Percentiles rank a stretch among this genome's conserved stretches.
These are phyloP conservation scores for Macrocybe gigantea DNA, from an alignment of 768 basidiomycete genomes.

Conservation along the genomic window DNA sequence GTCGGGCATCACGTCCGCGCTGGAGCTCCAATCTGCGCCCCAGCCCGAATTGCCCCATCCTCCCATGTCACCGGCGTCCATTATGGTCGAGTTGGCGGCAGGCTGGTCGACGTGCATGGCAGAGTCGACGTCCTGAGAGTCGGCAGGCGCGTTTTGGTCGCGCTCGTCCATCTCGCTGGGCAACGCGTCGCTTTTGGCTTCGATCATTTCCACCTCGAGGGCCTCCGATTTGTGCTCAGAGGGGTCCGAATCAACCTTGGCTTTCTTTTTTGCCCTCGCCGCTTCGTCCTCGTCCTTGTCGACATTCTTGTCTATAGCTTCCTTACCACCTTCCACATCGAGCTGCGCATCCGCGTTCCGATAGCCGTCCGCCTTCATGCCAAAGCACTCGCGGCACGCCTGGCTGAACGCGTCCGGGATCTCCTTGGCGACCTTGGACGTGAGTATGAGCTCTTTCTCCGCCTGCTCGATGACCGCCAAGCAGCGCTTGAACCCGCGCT, in stretches of 20 bases:
- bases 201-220: conserved; percentile 23
- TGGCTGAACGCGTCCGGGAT: conserved; percentile 46
- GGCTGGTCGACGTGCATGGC: conserved; percentile 7
- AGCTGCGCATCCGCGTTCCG: conserved; percentile 10
- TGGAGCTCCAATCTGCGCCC: conserved; percentile 2
- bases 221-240: conserved; percentile 30
- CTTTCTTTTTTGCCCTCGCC: too few relatives aligned
- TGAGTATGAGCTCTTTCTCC: conserved; percentile 44
- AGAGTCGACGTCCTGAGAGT: conserved; percentile 9
- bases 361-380: conserved; percentile 35
- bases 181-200: conserved; percentile 4
- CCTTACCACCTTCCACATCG: conserved; percentile 4
- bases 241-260: too few relatives aligned
- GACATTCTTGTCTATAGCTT: conserved; percentile 11
- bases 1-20: neutral
- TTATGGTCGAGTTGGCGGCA: neutral
- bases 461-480: conserved; percentile 36
- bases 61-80: neutral
- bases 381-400: conserved; percentile 47
- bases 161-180: conserved; percentile 6
- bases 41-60: neutral
- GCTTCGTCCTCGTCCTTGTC: conserved; percentile 5
- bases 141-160: conserved; percentile 7
- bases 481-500: conserved; percentile 40
- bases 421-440: conserved; percentile 36